Evolutionary conservation across 2,329 filamentous ascomycete species (phyloP), one percentile per base, ranked within the genome.

Genomic region (Chaetomium strumarium): DNA sequence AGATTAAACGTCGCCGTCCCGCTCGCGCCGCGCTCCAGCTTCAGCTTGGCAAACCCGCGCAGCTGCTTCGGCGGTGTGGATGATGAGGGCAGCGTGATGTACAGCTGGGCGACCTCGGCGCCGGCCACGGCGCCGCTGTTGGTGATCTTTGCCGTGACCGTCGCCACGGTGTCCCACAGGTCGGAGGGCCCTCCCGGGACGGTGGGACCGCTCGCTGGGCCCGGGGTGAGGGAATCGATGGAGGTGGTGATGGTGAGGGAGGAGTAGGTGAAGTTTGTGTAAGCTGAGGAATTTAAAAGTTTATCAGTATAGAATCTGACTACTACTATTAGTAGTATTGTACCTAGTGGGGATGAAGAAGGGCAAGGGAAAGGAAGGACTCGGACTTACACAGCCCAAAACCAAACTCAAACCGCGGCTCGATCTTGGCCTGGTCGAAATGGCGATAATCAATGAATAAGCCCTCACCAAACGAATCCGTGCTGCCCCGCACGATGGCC

Each of bases 101-200:
- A 79, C 5, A 88, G 67, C 73, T 90, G 86, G 0, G 80, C 74
- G 0, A 88, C 80, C 56, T 86, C 82, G 56, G 85, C 83, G 17
- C 85, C 85, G 2, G 70, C 66, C 0, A 82, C 70, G 0, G 61
- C 64, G 33, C 86, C 86, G 1, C 75, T 80, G 72, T 92, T 91
- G 52, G 75, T 78, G 36, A 91, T 71, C 1, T 74, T 81, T 0
- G 79, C 78, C 0, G 78, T 80, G 12, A 85, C 79, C 8, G 70
- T 73, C 5, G 70, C 69, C 0, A 75, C 68, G 0, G 63, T 64
- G 12, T 75, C 72, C 61, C 71, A 77, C 30, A 79, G 70, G 51
- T 77, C 74, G 1, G 67, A 63, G 4, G 66, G 67, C 1, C 76
- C 76, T 24, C 76, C 76, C 0, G 74, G 67, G 2, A 68, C 66